phyloP scores from a whole-genome alignment of 345 rosid genomes.

The Cardamine resedifolia region DNA sequence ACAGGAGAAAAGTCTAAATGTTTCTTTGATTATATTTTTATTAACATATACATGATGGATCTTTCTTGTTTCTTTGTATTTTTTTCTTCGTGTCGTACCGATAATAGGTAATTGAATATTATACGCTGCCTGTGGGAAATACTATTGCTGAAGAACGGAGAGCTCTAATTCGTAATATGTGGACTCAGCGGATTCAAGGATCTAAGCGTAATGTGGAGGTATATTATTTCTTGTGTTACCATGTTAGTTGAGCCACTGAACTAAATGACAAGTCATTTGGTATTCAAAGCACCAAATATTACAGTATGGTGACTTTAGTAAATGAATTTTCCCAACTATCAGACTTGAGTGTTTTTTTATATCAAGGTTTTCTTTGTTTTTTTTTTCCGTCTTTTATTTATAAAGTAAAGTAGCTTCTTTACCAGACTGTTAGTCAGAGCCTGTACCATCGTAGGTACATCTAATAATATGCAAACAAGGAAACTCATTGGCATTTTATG shows the following conservation, averaged over 20 bases:
- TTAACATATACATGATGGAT: slow-evolving; percentile 19
- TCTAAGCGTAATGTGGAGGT: slow-evolving; percentile 97
- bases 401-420: slow-evolving; percentile 10
- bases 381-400: background rate
- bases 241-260: slow-evolving; percentile 15
- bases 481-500: slow-evolving; percentile 9
- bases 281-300: slow-evolving; percentile 24
- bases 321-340: background rate
- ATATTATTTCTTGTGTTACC: slow-evolving; percentile 27
- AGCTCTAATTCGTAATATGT: slow-evolving; percentile 91
- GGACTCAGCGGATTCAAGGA: slow-evolving; percentile 97
- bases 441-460: slow-evolving; percentile 7
- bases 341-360: background rate
- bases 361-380: background rate
- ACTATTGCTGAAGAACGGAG: slow-evolving; percentile 82
- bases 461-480: slow-evolving; percentile 8
- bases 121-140: slow-evolving; percentile 77
- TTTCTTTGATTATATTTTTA: slow-evolving; percentile 28
- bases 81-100: slow-evolving; percentile 14
- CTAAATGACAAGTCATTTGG: slow-evolving; percentile 16
- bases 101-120: slow-evolving; percentile 86
- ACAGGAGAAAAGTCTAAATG: slow-evolving; percentile 9
- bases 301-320: slow-evolving; percentile 7
- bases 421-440: slow-evolving; percentile 3
- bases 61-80: slow-evolving; percentile 22